These are phyloP conservation scores for Amaranthus cruentus DNA, from an alignment of 148 eudicot genomes.

Conservation along the genomic window DNA sequence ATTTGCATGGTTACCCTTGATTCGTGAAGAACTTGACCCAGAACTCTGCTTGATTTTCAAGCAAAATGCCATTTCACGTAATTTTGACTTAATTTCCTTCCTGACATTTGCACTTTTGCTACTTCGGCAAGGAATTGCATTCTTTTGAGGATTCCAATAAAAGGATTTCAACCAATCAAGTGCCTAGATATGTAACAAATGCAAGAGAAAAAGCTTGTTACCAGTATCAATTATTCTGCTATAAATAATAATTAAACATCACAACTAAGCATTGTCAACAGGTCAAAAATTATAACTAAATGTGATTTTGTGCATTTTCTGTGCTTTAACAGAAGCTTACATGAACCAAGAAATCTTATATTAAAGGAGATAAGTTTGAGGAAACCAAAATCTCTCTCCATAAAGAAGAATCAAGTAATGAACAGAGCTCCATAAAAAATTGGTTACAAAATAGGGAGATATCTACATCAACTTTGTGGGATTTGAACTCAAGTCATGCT, in stretches of 20 bases:
- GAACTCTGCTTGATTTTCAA: conserved; percentile 43
- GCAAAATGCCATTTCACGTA: conserved; percentile 48
- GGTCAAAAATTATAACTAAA: not conserved
- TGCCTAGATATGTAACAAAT: conserved; percentile 50
- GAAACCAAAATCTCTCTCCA: conserved; percentile 4
- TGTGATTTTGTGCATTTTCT: not conserved
- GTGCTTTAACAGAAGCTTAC: not conserved
- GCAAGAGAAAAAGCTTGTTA: not conserved
- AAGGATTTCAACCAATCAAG: conserved; percentile 74
- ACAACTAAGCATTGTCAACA: not conserved
- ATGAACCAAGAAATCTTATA: not conserved
- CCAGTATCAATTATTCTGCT: not conserved
- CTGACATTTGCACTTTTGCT: conserved; percentile 36
- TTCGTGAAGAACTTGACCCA: conserved; percentile 33
- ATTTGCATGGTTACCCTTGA: conserved; percentile 47
- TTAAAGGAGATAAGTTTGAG: not conserved
- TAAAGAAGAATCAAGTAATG: conserved; percentile 1
- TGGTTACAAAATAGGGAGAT: not conserved
- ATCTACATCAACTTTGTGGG: not conserved
- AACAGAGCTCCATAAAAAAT: not conserved
- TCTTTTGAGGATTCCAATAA: conserved; percentile 86
- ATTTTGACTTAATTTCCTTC: conserved; percentile 56
- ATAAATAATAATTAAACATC: conserved; percentile 4
- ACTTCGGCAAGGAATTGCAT: conserved; percentile 42
- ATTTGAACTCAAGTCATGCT: not conserved